phyloP scores from a whole-genome alignment of 1,139 yeast genomes.

The Kodamaea plutei region DNA sequence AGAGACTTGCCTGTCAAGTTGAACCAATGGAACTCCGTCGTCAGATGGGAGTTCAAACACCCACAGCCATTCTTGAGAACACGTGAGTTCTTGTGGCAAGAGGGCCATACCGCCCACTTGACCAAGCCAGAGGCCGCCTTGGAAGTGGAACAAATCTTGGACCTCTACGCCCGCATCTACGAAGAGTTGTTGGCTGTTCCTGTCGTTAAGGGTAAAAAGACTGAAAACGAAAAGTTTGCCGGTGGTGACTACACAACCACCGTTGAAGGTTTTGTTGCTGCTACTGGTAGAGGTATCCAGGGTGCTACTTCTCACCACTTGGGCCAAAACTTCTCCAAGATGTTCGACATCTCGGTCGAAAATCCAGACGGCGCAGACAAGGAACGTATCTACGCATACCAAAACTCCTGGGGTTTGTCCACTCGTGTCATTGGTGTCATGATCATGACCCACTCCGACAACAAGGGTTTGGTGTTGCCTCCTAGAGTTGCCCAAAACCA shows the following conservation, averaged over 20 bases:
- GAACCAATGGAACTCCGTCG: slow-evolving; percentile 99
- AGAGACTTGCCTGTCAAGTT: slow-evolving; percentile 94
- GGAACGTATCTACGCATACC: slow-evolving; percentile 85
- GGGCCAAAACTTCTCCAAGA: slow-evolving; percentile 97
- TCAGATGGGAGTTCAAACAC: slow-evolving; percentile 99
- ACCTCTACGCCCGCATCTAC: slow-evolving; percentile 79
- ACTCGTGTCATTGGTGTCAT: slow-evolving; percentile 98
- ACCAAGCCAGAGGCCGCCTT: slow-evolving; percentile 72
- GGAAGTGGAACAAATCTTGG: slow-evolving; percentile 85
- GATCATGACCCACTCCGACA: slow-evolving; percentile 98
- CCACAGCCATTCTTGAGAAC: slow-evolving; percentile 99
- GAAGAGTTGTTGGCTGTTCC: slow-evolving; percentile 96
- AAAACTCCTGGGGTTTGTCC: slow-evolving; percentile 98
- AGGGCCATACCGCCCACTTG: slow-evolving; percentile 97
- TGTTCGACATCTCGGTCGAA: slow-evolving; percentile 95
- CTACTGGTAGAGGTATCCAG: slow-evolving; percentile 99
- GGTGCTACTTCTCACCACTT: slow-evolving; percentile 98
- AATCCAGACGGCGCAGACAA: slow-evolving; percentile 87
- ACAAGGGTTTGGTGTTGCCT: slow-evolving; percentile 96
- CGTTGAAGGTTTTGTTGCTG: slow-evolving; percentile 93
- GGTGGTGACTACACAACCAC: slow-evolving; percentile 97
- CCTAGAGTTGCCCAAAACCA: slow-evolving; percentile 95
- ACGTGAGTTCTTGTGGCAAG: slow-evolving; percentile 99
- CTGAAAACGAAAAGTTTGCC: slow-evolving; percentile 97
- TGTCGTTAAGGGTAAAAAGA: slow-evolving; percentile 89